Evolutionary conservation across 805 yeast genomes (phyloP), one percentile per base, ranked within the genome.

Genomic region (Zygosaccharomyces gambellarensis): DNA sequence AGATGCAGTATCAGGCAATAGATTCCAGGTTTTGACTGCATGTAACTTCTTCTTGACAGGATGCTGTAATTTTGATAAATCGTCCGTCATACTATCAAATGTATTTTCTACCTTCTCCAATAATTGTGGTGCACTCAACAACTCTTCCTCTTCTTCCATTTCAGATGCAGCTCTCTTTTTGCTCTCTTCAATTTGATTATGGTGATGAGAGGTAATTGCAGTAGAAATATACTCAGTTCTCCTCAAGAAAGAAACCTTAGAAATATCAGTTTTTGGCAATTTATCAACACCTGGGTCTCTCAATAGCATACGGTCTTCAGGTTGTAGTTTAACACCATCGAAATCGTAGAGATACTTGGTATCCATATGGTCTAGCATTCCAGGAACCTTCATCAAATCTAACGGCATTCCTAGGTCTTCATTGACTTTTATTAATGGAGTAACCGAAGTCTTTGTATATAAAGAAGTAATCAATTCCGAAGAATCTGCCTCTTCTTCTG

Each of bases 181-280:
- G 59, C 36, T 58, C 52, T 43, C 54, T 49, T 50, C 57, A 34
- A 54, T 59, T 30, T 41, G 48, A 29, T 41, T 44, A 36, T 55
- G 52, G 47, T 69, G 62, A 47, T 76, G 76, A 45, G 80, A 53
- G 3, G 65, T 54, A 25, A 58, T 57, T 3, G 71, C 83, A 32
- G 86, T 81, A 9, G 95, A 79, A 51, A 89, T 85, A 65, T 92
- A 92, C 64, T 94, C 98, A 0, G 99, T 92, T 71, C 98, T 82
- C 72, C 97, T 83, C 64, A 92, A 76, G 70, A 92, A 90, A n/a
- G 87, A 77, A 11, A 87, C 76, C 39, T 72, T 71, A 19, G 75
- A 71, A 45, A 63, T 56, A 51, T 71, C 74, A 12, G 65, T 64
- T 57, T 65, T 70, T 5, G 63, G 61, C 5, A 62, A 45, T 46